A percentile compares a stretch with the other conserved stretches of the same genome.
Evolutionary conservation across 495 filamentous ascomycete species (phyloP).

Genomic region (Lichenothelia convexa): DNA sequence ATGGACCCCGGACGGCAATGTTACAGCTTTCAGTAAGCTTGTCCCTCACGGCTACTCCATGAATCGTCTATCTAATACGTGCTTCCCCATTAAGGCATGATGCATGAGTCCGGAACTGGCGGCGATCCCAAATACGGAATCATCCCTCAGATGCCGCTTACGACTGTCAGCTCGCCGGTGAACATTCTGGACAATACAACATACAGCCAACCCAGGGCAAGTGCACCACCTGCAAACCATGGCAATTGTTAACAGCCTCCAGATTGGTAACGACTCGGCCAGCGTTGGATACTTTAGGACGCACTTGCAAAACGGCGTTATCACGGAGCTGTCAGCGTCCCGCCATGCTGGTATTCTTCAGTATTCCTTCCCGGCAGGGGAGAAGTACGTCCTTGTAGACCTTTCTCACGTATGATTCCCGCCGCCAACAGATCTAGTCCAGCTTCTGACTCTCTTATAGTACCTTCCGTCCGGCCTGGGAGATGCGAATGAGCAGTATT

Average conservation of each 20-base stretch:
- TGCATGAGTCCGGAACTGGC: conserved; percentile 20
- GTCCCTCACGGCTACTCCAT: conserved; percentile 11
- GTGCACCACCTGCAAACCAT: too few species aligned
- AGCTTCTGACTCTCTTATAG: too few species aligned
- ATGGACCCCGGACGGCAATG: conserved; percentile 36
- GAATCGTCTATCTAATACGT: too few species aligned
- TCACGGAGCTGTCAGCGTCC: conserved; percentile 13
- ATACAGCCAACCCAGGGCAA: conserved; percentile 14
- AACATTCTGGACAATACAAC: conserved; percentile 20
- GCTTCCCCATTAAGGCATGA: too few species aligned
- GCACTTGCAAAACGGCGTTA: conserved; percentile 15
- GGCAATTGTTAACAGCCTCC: too few species aligned
- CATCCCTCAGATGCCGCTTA: conserved; percentile 19
- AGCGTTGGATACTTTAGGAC: conserved; percentile 18
- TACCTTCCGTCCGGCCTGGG: too few species aligned
- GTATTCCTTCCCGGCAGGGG: conserved; percentile 11
- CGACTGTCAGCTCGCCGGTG: conserved; percentile 7
- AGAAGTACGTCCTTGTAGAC: conserved; percentile 1
- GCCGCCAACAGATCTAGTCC: background rate
- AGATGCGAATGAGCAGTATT: conserved; percentile 17
- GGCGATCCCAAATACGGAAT: conserved; percentile 22
- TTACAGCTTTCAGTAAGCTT: conserved; percentile 53
- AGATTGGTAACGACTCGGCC: conserved; percentile 15
- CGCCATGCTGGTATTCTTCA: conserved; percentile 15
- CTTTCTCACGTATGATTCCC: background rate